Conservation (phyloP, 1,284 basidiomycete genomes). For the Naganishia sp. region DNA sequence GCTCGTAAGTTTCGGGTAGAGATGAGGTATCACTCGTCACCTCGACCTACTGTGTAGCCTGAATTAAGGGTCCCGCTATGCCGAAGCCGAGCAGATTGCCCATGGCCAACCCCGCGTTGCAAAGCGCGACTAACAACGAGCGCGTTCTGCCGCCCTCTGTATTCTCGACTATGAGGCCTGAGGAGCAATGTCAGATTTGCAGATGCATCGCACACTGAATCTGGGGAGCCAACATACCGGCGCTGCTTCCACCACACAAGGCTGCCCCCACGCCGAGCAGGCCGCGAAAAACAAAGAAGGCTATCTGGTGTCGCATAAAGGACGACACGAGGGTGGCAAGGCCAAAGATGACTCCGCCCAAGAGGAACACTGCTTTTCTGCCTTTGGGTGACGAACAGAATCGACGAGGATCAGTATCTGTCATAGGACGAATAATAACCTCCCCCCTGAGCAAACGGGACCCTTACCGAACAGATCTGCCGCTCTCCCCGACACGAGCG, state of each 20-base stretch:
- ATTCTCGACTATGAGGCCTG: constrained; percentile 12
- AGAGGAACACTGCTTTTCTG: background rate
- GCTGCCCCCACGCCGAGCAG: constrained; percentile 3
- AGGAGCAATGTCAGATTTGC: background rate
- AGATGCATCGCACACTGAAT: background rate
- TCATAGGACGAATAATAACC: background rate
- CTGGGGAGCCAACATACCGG: background rate
- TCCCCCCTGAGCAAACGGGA: no score
- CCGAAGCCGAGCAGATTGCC: constrained; percentile 1
- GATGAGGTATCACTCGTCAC: no score
- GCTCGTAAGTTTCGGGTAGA: background rate
- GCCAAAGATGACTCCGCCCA: background rate
- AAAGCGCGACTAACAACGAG: background rate
- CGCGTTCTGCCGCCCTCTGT: background rate
- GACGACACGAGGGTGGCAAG: background rate
- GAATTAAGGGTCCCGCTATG: background rate
- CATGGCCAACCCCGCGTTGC: constrained; percentile 1
- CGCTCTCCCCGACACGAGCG: background rate
- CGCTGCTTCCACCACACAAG: background rate
- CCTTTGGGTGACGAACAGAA: background rate
- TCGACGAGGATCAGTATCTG: no score
- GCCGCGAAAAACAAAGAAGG: background rate
- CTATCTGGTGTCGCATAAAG: background rate
- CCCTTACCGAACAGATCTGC: background rate
- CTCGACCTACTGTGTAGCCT: constrained; percentile 8